These are phyloP conservation scores for Phlebopus sp. DNA, from an alignment of 1,284 basidiomycete genomes.

Conservation along the genomic window DNA sequence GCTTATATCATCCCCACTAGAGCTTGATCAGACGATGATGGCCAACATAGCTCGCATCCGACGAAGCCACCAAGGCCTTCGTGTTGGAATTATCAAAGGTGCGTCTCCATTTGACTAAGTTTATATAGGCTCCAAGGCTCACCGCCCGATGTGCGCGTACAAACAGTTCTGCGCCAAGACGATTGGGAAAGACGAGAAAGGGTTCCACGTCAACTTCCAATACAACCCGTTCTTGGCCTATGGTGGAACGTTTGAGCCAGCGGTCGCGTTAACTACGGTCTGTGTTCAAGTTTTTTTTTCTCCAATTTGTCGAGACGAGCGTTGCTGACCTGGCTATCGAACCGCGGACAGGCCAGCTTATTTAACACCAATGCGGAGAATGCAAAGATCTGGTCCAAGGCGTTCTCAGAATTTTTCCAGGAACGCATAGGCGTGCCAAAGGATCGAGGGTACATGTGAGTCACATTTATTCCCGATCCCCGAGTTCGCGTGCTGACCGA, in stretches of 20 bases:
- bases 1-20: too few species aligned
- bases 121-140: too few species aligned
- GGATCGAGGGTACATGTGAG: slow-evolving; percentile 56
- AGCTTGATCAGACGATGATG: too few species aligned
- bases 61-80: slow-evolving; percentile 41
- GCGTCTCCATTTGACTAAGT: too few species aligned
- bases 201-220: slow-evolving; percentile 49
- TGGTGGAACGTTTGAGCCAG: slow-evolving; percentile 60
- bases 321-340: too few species aligned
- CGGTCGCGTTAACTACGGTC: slow-evolving; percentile 55
- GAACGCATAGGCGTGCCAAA: slow-evolving; percentile 47
- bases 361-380: slow-evolving; percentile 49
- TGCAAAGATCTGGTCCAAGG: slow-evolving; percentile 53
- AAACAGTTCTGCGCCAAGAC: slow-evolving; percentile 40
- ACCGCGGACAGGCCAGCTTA: slow-evolving; percentile 45
- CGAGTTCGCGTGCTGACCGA: slow-evolving; percentile 55
- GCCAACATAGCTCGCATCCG: slow-evolving; percentile 16
- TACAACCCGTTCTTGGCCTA: slow-evolving; percentile 60
- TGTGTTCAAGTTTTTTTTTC: slow-evolving; percentile 22
- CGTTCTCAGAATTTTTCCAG: slow-evolving; percentile 52
- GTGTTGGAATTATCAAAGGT: slow-evolving; percentile 55
- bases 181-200: slow-evolving; percentile 51
- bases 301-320: not conserved
- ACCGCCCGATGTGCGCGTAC: too few species aligned
- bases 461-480: slow-evolving; percentile 33